Evolutionary conservation across 345 rosid species (phyloP).

Genomic region (Stellera chamaejasme): DNA sequence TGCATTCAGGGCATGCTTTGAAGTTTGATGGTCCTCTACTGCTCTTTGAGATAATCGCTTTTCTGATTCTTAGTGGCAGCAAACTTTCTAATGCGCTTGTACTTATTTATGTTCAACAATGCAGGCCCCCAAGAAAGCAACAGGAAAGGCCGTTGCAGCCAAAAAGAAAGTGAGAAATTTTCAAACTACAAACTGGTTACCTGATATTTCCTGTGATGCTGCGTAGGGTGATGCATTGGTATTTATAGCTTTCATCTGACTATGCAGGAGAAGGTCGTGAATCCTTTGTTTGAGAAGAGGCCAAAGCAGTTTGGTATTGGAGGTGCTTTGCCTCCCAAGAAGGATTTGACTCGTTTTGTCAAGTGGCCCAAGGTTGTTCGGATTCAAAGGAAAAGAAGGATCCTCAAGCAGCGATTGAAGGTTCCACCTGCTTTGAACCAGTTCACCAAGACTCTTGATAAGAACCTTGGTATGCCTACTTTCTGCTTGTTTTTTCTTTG

Average conservation of each 20-base stretch:
- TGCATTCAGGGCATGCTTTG: too few relatives aligned
- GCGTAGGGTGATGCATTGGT: neutral
- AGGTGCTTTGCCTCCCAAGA: slow-evolving; percentile 49
- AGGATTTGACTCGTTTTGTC: slow-evolving; percentile 38
- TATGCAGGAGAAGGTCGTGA: slow-evolving; percentile 36
- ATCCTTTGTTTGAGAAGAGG: slow-evolving; percentile 47
- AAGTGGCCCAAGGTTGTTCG: slow-evolving; percentile 53
- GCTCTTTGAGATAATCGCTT: too few relatives aligned
- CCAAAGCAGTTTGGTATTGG: slow-evolving; percentile 57
- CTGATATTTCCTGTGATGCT: neutral
- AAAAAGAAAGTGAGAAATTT: slow-evolving; percentile 22
- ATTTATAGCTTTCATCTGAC: neutral
- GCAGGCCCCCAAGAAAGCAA: slow-evolving; percentile 26
- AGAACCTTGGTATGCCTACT: slow-evolving; percentile 33
- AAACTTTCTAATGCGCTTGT: neutral
- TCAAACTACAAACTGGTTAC: neutral
- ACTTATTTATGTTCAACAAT: neutral
- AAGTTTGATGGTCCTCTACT: too few relatives aligned
- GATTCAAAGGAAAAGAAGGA: slow-evolving; percentile 48
- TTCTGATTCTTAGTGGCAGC: too few relatives aligned
- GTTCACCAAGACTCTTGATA: slow-evolving; percentile 48
- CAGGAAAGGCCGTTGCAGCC: slow-evolving; percentile 15
- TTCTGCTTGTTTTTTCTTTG: neutral
- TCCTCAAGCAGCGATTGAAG: slow-evolving; percentile 43
- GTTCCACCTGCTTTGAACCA: slow-evolving; percentile 54